Conservation (phyloP, 805 yeast genomes). For the Nakazawaea ambrosiae region DNA sequence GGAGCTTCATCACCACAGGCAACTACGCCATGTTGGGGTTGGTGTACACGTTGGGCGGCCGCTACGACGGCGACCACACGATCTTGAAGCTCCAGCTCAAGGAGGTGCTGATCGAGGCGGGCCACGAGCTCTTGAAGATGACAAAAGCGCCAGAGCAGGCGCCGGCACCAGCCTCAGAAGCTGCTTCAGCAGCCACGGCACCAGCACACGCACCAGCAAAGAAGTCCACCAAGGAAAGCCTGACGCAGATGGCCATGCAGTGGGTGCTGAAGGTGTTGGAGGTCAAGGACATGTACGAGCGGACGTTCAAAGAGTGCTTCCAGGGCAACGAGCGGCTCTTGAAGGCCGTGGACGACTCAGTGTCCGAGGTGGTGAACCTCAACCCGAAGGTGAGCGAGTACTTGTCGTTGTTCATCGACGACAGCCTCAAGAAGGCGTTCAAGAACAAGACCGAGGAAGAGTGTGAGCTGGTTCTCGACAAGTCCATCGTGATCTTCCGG, state of each 20-base stretch:
- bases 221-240: slow-evolving; percentile 23
- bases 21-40: slow-evolving; percentile 34
- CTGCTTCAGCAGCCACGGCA: not conserved
- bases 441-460: slow-evolving; percentile 39
- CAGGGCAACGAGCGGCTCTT: slow-evolving; percentile 40
- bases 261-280: slow-evolving; percentile 60
- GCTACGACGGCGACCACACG: slow-evolving; percentile 47
- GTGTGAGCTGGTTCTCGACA: slow-evolving; percentile 39
- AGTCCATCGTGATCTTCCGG: slow-evolving; percentile 56
- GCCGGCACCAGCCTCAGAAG: slow-evolving; percentile 15
- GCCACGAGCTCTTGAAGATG: slow-evolving; percentile 29
- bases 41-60: slow-evolving; percentile 41
- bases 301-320: slow-evolving; percentile 41
- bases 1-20: slow-evolving; percentile 46
- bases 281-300: slow-evolving; percentile 43
- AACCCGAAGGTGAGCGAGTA: slow-evolving; percentile 44
- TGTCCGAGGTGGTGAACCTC: slow-evolving; percentile 53
- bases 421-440: slow-evolving; percentile 42
- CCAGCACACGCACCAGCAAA: slow-evolving; percentile 11
- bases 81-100: slow-evolving; percentile 42
- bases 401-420: slow-evolving; percentile 52
- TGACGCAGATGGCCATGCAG: slow-evolving; percentile 49
- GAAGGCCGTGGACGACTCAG: slow-evolving; percentile 51
- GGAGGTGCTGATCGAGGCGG: slow-evolving; percentile 39
- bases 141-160: slow-evolving; percentile 20